Evolutionary conservation across 495 filamentous ascomycete species (phyloP).

Genomic region (Ascobolus immersus): DNA sequence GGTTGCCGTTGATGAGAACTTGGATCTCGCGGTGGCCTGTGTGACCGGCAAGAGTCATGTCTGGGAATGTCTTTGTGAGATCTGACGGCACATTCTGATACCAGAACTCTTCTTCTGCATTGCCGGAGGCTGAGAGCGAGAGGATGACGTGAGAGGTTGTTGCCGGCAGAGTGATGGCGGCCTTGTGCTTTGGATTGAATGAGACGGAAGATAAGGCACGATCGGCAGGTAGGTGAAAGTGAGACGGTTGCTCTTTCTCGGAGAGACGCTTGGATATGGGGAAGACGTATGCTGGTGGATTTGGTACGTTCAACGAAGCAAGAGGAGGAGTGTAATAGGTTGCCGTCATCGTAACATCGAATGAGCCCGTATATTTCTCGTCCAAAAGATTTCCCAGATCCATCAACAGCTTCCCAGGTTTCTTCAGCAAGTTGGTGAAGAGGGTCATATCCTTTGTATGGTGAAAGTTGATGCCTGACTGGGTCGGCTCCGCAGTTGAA

Average conservation of each 20-base stretch:
- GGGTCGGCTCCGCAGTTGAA: conserved; percentile 60
- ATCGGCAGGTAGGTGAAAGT: conserved; percentile 42
- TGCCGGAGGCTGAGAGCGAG: conserved; percentile 52
- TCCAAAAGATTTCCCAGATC: conserved; percentile 59
- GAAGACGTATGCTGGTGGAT: conserved; percentile 17
- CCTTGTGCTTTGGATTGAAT: conserved; percentile 37
- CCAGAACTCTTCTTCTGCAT: conserved; percentile 69
- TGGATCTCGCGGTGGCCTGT: conserved; percentile 68
- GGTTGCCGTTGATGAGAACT: conserved; percentile 44
- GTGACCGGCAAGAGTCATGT: conserved; percentile 37
- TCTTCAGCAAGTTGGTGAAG: conserved; percentile 39
- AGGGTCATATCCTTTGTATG: conserved; percentile 68
- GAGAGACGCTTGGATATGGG: conserved; percentile 44
- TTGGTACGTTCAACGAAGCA: too few relatives aligned
- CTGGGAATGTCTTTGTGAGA: conserved; percentile 35
- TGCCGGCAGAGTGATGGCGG: conserved; percentile 31
- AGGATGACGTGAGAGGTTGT: conserved; percentile 46
- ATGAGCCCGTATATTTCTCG: conserved; percentile 51
- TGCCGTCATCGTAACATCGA: conserved; percentile 57
- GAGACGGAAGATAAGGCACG: too few relatives aligned
- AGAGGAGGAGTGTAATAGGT: conserved; percentile 50
- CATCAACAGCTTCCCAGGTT: conserved; percentile 52
- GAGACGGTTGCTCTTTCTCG: conserved; percentile 29
- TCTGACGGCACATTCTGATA: conserved; percentile 53
- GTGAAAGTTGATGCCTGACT: conserved; percentile 41